Evolutionary conservation across 202 grass and related monocot species (phyloP).

Genomic region (Schoenoplectus tabernaemontani): DNA sequence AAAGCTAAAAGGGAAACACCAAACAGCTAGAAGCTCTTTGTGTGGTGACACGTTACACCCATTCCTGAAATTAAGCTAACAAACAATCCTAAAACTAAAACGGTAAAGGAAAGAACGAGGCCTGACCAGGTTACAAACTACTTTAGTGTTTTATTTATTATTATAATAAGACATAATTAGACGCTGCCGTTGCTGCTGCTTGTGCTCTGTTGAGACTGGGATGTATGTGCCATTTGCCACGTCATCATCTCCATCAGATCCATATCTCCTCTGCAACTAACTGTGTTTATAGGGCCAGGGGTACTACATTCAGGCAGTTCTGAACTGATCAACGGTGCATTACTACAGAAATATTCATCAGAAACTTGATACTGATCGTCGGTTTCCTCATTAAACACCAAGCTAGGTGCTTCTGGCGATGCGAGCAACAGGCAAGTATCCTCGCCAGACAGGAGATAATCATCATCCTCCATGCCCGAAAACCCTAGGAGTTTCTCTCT

Average conservation of each 20-base stretch:
- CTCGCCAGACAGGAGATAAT: neutral
- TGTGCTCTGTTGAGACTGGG: slow-evolving; percentile 1
- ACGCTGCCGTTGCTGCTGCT: slow-evolving; percentile 16
- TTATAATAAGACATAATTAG: neutral
- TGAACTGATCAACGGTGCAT: neutral
- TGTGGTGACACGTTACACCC: slow-evolving; percentile 7
- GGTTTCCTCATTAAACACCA: neutral
- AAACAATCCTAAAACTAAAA: slow-evolving; percentile 13
- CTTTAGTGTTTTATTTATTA: neutral
- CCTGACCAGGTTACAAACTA: neutral
- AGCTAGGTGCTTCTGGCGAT: neutral
- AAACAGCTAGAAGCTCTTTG: slow-evolving; percentile 19
- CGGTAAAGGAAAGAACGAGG: neutral
- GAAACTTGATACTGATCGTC: neutral
- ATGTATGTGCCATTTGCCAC: slow-evolving; percentile 29
- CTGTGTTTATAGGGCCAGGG: neutral
- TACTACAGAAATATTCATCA: neutral
- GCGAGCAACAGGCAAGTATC: neutral
- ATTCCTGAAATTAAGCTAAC: slow-evolving; percentile 16
- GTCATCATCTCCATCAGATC: slow-evolving; percentile 39
- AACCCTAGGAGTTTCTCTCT: slow-evolving; percentile 4
- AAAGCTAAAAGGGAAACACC: neutral
- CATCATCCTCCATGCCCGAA: neutral
- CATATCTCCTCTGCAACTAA: slow-evolving; percentile 28
- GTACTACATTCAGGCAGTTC: neutral